phyloP scores from a whole-genome alignment of 306 rosid species.

The Myrica gale region DNA sequence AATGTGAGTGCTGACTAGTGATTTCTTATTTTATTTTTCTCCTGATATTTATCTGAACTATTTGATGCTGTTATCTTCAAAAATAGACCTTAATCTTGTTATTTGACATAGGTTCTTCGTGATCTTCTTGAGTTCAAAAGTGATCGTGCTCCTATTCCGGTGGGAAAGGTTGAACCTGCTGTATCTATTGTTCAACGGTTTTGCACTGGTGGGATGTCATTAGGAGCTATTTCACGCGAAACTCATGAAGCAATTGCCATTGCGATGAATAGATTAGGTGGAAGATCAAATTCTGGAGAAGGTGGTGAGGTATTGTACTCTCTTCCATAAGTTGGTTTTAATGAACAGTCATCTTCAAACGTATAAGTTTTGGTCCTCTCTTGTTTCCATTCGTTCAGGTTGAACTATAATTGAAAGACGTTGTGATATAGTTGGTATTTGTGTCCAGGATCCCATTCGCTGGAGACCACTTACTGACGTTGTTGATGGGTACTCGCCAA shows the following conservation, averaged over 20 bases:
- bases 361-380: conserved; percentile 6
- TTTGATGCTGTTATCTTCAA: not conserved
- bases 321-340: not conserved
- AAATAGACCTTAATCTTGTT: conserved; percentile 19
- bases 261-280: conserved; percentile 98
- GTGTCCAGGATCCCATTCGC: conserved; percentile 88
- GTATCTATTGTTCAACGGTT: conserved; percentile 84
- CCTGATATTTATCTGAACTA: not conserved
- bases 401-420: not conserved
- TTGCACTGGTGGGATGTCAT: conserved; percentile 99
- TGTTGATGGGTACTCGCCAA: conserved; percentile 96
- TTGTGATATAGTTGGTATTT: conserved; percentile 1
- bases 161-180: conserved; percentile 97
- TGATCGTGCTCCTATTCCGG: conserved; percentile 81
- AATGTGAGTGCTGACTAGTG: conserved; percentile 57
- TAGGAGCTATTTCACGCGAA: conserved; percentile 99
- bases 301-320: conserved; percentile 88
- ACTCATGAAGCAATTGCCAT: conserved; percentile 98
- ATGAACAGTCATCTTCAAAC: not conserved
- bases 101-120: conserved; percentile 73
- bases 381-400: conserved; percentile 6
- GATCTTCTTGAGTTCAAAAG: conserved; percentile 97
- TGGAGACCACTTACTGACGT: conserved; percentile 96
- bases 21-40: conserved; percentile 9
- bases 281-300: conserved; percentile 98